Evolutionary conservation across 2,329 filamentous ascomycete genomes (phyloP).

Genomic region (Hypocreales sp.): DNA sequence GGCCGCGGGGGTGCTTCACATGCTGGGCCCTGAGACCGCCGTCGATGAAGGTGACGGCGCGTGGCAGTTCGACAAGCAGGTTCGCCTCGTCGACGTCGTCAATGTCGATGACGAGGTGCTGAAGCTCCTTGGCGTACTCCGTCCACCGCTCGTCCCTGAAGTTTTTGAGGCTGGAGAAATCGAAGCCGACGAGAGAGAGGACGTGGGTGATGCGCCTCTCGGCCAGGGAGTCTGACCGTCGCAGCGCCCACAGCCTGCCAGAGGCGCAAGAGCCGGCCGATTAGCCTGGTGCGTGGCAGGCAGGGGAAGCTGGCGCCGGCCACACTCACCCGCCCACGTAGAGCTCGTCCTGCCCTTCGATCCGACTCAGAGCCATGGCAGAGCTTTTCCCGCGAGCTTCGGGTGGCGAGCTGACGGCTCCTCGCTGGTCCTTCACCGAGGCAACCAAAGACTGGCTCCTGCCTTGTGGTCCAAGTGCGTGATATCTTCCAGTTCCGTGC

Average conservation of each 20-base stretch:
- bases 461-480: no score
- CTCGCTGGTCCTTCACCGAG: no score
- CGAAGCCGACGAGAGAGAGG: conserved; percentile 60
- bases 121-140: conserved; percentile 39
- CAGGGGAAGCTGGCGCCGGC: no score
- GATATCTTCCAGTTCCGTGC: no score
- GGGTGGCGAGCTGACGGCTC: no score
- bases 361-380: conserved; percentile 26
- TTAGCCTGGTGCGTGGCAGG: background rate
- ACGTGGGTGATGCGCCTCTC: conserved; percentile 75
- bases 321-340: conserved; percentile 23
- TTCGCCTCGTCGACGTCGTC: conserved; percentile 88
- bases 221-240: conserved; percentile 52
- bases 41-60: conserved; percentile 71
- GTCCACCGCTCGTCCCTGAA: conserved; percentile 33
- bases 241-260: conserved; percentile 61
- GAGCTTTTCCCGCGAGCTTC: no score
- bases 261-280: background rate
- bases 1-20: conserved; percentile 6
- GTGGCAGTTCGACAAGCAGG: conserved; percentile 64
- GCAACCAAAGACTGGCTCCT: no score
- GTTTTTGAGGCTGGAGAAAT: conserved; percentile 19
- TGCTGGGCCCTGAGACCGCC: no score
- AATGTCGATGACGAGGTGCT: conserved; percentile 67
- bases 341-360: conserved; percentile 25